phyloP scores from a whole-genome alignment of 495 filamentous ascomycete genomes.

The Amorphotheca resinae region DNA sequence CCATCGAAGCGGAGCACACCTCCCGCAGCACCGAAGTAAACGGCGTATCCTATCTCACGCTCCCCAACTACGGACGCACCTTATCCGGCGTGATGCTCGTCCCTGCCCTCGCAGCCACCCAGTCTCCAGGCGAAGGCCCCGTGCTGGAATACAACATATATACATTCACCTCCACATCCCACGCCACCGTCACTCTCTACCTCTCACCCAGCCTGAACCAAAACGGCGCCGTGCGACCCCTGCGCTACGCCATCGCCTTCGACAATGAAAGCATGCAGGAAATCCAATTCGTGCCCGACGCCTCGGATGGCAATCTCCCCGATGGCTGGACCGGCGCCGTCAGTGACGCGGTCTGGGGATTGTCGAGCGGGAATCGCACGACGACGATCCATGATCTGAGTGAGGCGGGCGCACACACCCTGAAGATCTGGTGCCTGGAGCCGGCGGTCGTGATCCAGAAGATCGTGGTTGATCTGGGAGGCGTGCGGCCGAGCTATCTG shows the following conservation, averaged over 20 bases:
- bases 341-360: conserved; percentile 45
- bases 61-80: conserved; percentile 44
- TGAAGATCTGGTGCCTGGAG: conserved; percentile 51
- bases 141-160: conserved; percentile 54
- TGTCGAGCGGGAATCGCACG: conserved; percentile 29
- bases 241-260: conserved; percentile 48
- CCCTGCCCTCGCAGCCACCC: conserved; percentile 36
- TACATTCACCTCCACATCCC: conserved; percentile 40
- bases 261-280: conserved; percentile 32
- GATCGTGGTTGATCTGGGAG: conserved; percentile 53
- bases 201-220: conserved; percentile 49
- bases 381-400: conserved; percentile 38
- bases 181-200: conserved; percentile 47
- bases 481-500: conserved; percentile 51
- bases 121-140: conserved; percentile 35
- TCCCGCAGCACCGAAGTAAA: conserved; percentile 27
- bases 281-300: conserved; percentile 38
- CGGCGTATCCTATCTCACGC: conserved; percentile 37
- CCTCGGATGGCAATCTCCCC: conserved; percentile 35
- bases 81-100: conserved; percentile 44
- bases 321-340: conserved; percentile 45
- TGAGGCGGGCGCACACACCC: conserved; percentile 38
- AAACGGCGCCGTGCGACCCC: conserved; percentile 41
- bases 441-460: conserved; percentile 58
- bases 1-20: conserved; percentile 48